Conservation (phyloP, 495 filamentous ascomycete species). For the Cercophora newfieldiana region DNA sequence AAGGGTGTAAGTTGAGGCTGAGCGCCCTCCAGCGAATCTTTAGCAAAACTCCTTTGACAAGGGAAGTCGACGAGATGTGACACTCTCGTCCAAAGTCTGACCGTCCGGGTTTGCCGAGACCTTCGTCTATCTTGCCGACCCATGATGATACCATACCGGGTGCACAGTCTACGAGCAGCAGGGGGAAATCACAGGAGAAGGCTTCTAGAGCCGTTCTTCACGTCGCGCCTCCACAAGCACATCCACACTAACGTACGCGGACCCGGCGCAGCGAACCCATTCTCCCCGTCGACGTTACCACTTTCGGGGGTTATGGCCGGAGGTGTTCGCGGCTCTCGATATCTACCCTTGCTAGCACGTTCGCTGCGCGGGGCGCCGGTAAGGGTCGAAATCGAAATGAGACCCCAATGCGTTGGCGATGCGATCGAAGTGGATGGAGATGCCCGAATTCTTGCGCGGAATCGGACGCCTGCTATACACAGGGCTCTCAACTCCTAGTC, state of each 20-base stretch:
- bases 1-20: background rate
- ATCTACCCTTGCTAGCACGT: background rate
- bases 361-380: background rate
- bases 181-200: background rate
- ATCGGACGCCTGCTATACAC: background rate
- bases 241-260: background rate
- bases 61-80: background rate
- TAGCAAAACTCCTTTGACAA: background rate
- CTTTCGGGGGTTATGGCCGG: background rate
- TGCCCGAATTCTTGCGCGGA: background rate
- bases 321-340: background rate
- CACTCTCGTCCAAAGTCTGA: background rate
- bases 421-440: background rate
- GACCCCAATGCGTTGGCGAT: constrained; percentile 4
- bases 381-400: background rate
- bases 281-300: background rate
- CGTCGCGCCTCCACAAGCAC: background rate
- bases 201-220: background rate
- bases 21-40: background rate
- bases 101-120: background rate
- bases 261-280: background rate
- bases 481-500: background rate
- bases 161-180: background rate
- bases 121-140: background rate
- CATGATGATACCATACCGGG: background rate